Evolutionary conservation across 1,284 basidiomycete genomes (phyloP), one percentile per base, ranked within the genome.

Genomic region (Tilletia caries): DNA sequence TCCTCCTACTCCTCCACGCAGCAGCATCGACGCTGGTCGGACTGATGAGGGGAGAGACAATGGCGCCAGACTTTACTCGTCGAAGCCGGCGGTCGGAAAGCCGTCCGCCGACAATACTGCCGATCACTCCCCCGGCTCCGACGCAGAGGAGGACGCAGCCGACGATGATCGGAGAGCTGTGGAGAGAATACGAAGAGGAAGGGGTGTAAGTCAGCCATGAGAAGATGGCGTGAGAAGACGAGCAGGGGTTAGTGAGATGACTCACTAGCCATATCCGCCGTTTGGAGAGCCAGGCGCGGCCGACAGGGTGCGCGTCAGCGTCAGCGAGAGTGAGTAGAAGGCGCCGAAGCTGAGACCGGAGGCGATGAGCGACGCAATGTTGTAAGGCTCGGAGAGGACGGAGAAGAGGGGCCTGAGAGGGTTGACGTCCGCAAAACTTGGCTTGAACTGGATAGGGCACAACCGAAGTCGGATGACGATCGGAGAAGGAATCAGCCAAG

Each of bases 41-140:
- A 33, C 65, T 52, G n/a, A 66, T 27, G 29, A 46, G 46, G 15
- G 48, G 65, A 2, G 65, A 34, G 6, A 54, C 32, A 3, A 33
- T 13, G 1, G 46, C 48, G 46, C 65, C 65, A 18, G 37, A 33
- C 52, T 62, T 41, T 5, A 84, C 85, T 71, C 87, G 90, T 67
- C 91, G 83, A 62, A 92, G 85, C 43, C 89, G 85, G 54, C 85
- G 82, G 82, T 95, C 93, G 1, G 90, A 91, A 85, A 89, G 92
- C 10, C 89, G 86, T 0, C 93, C 92, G 10, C 92, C 92, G 0
- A 90, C 73, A 8, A 93, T 73, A 70, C 89, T 90, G 2, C 92
- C 92, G 1, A 85, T 78, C 37, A 92, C 86, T 73, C 87, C 88
- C 5, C 91, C 91, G 13, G 54, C 66, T 32, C 72, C 72, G 8